Base-by-base conservation (phyloP, 371 early-diverging fungal genomes). In the Synchytrium microbalum region DNA sequence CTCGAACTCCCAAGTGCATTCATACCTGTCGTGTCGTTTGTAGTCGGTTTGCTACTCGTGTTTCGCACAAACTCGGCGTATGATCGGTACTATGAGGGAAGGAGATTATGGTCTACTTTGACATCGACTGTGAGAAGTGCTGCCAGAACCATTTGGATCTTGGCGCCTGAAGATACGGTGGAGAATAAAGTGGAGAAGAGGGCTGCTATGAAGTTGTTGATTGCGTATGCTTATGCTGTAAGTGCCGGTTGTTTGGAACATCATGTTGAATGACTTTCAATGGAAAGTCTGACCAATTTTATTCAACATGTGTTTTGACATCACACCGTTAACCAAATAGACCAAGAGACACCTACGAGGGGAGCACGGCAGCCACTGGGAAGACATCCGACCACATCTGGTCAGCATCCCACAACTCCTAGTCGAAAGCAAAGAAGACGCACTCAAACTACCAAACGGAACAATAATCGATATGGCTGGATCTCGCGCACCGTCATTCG, bases 171-270 rank as follows among this genome's bases (percentile, higher is more conserved):
- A 38, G 46, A 28, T 13, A 55, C 23, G 8, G 13, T 13, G 24
- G n/a, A 30, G 25, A 58, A 60, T 58, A 23, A 30, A 23, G 19
- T 13, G 14, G 8, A 25, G 30, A 59, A 64, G 46, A 60, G 58
- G 27, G 61, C 64, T 3, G 59, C 59, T 5, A 14, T 67, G 23
- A 63, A 59, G 29, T 60, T 67, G n/a, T 24, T 63, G 26, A 54
- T 62, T 30, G 67, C 64, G 2, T 55, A 63, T 32, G 16, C 67
- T 19, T 63, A 32, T 55, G 63, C 67, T 54, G 30, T 55, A n/a
- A 67, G 63, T 13, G 51, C n/a, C n/a, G n/a, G n/a, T n/a, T n/a
- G n/a, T n/a, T n/a, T n/a, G n/a, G n/a, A 5, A 38, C 46, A 5
- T 5, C 19, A 38, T 19, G 46, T 38, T 10, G 5, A 38, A 38